phyloP scores from a whole-genome alignment of 1,284 basidiomycete genomes.

The Thecaphora thlaspeos region DNA sequence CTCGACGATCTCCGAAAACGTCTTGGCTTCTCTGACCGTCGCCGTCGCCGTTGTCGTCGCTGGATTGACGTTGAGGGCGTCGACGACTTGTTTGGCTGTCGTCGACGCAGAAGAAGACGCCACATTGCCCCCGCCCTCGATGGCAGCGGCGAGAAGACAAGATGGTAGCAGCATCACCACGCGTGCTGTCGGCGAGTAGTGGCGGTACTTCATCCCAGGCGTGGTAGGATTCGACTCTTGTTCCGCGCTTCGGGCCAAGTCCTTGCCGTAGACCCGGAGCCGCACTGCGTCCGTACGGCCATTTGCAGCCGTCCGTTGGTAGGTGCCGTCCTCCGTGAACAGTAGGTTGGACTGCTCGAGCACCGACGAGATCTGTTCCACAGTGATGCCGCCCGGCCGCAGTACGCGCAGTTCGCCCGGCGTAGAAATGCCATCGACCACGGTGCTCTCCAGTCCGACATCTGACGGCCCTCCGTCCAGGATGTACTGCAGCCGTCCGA shows the following conservation, averaged over 20 bases:
- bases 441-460: conserved; percentile 93
- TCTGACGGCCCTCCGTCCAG: conserved; percentile 88
- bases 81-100: conserved; percentile 4
- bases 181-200: conserved; percentile 75
- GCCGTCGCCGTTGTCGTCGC: not conserved
- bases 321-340: not conserved
- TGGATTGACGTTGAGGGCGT: conserved; percentile 6
- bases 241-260: conserved; percentile 37
- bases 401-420: conserved; percentile 74
- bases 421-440: conserved; percentile 71
- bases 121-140: conserved; percentile 3
- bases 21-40: not conserved
- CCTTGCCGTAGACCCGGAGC: conserved; percentile 52
- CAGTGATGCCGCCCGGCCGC: conserved; percentile 86
- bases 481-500: conserved; percentile 67
- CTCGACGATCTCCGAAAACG: conserved; percentile 12
- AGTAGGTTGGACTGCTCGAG: conserved; percentile 18
- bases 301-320: too few species aligned
- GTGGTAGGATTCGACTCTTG: conserved; percentile 70
- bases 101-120: not conserved
- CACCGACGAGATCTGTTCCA: conserved; percentile 66
- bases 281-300: too few species aligned
- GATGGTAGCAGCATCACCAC: conserved; percentile 40
- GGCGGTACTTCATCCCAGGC: conserved; percentile 99
- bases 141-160: conserved; percentile 11